Evolutionary conservation across 169 alveolate genomes (phyloP), one percentile per base, ranked within the genome.

Genomic region (Amoebophrya sp.): DNA sequence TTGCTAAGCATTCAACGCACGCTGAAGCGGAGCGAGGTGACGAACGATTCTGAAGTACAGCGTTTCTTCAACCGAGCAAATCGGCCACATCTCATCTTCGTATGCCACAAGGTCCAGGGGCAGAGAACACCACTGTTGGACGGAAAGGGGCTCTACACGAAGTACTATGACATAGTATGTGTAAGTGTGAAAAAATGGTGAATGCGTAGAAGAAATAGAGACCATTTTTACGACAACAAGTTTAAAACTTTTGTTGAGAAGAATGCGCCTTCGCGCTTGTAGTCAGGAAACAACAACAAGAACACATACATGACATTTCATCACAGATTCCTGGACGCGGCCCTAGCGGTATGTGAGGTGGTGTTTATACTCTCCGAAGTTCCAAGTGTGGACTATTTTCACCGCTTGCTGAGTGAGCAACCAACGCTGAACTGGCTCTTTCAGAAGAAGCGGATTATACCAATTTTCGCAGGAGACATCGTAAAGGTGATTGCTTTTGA

Each of bases 261-360:
- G n/a, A n/a, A n/a, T n/a, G n/a, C n/a, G n/a, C n/a, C n/a, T n/a
- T n/a, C n/a, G n/a, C n/a, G n/a, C n/a, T n/a, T n/a, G n/a, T n/a
- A n/a, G n/a, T n/a, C n/a, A n/a, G n/a, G n/a, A n/a, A n/a, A n/a
- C n/a, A n/a, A n/a, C n/a, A n/a, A n/a, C n/a, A n/a, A n/a, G n/a
- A n/a, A n/a, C n/a, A n/a, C n/a, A n/a, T n/a, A n/a, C n/a, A n/a
- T n/a, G n/a, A n/a, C n/a, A n/a, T n/a, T n/a, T n/a, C n/a, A n/a
- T n/a, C n/a, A n/a, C n/a, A n/a, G n/a, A n/a, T n/a, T 65, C 83
- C 83, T 65, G 33, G 83, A 65, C 33, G 83, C 83, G 83, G 83
- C 36, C 38, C 12, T 65, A 18, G n/a, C 18, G 39, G 36, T 65
- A 6, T 65, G 83, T 26, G 83, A 65, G 26, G 33, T 65, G 2